These are phyloP conservation scores for Ophiorrhiza pumila DNA, from an alignment of 257 asterid genomes.

Conservation along the genomic window DNA sequence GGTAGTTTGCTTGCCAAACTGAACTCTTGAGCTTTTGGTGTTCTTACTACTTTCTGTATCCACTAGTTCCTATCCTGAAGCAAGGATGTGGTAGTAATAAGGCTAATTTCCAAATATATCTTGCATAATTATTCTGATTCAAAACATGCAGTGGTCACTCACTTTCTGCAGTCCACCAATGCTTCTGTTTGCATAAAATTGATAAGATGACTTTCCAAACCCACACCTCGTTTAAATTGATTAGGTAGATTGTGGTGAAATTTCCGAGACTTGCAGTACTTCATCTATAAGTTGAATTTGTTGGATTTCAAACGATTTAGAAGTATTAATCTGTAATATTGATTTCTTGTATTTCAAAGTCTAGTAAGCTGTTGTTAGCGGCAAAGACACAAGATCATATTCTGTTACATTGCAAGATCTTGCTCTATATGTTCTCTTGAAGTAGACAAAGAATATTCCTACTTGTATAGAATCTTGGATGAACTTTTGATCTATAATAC, in stretches of 20 bases:
- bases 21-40: not conserved
- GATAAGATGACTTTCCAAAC: not conserved
- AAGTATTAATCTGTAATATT: not conserved
- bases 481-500: not conserved
- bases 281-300: not conserved
- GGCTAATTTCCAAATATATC: not conserved
- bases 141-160: not conserved
- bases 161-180: not conserved
- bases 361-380: slow-evolving; percentile 1
- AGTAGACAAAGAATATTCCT: no score
- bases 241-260: not conserved
- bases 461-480: no score
- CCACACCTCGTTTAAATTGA: not conserved
- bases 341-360: not conserved
- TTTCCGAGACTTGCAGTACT: not conserved
- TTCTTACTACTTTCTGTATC: not conserved
- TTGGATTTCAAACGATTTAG: not conserved
- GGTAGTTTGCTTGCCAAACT: not conserved
- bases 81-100: not conserved
- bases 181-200: not conserved
- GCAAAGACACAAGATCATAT: no score
- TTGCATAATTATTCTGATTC: not conserved
- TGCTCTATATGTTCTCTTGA: no score
- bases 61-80: not conserved
- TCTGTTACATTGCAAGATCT: no score